Evolutionary conservation across 805 yeast genomes (phyloP).

Genomic region (Myxozyma vanderwaltii): DNA sequence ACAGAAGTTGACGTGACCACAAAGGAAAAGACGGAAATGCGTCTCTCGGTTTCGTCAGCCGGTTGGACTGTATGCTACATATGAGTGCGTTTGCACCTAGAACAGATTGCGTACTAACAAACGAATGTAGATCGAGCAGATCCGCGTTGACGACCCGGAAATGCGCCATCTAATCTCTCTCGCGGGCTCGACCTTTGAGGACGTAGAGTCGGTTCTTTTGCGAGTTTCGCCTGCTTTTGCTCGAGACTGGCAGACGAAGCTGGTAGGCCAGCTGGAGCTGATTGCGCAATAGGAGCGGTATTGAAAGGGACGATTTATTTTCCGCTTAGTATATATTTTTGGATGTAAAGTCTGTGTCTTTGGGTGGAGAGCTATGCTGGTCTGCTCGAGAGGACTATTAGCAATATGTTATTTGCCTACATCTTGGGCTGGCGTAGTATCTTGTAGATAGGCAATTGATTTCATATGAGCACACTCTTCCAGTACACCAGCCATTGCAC

Average conservation of each 20-base stretch:
- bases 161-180: not conserved
- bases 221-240: conserved; percentile 26
- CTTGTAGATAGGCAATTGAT: too few relatives aligned
- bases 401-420: too few relatives aligned
- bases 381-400: too few relatives aligned
- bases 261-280: conserved; percentile 11
- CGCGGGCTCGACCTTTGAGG: conserved; percentile 23
- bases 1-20: conserved; percentile 19
- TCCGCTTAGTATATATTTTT: not conserved
- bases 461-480: too few relatives aligned
- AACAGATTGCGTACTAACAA: not conserved
- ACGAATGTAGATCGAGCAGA: conserved; percentile 7
- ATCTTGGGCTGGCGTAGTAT: too few relatives aligned
- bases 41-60: conserved; percentile 17
- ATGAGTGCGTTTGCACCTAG: not conserved
- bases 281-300: not conserved
- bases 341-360: not conserved
- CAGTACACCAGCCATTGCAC: too few relatives aligned
- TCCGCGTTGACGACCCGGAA: not conserved
- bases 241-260: conserved; percentile 20
- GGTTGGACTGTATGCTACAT: conserved; percentile 28
- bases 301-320: too few relatives aligned
- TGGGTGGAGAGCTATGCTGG: too few relatives aligned
- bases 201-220: conserved; percentile 16
- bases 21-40: conserved; percentile 14